phyloP scores from a whole-genome alignment of 1,284 basidiomycete species.

The Mycena sp. region DNA sequence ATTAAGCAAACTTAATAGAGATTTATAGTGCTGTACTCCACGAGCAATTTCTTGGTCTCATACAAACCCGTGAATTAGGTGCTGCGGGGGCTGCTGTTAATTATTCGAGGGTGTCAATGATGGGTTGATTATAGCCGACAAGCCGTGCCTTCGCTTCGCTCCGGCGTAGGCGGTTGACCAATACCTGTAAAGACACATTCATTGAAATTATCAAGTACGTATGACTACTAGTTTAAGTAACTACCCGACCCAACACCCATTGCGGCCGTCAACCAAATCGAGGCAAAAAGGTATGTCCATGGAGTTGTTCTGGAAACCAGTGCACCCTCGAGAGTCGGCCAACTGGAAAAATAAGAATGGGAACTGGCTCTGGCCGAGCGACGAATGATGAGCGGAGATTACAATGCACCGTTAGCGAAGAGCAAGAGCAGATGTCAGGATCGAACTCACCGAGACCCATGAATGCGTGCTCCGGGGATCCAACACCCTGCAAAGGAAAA shows the following conservation, averaged over 20 bases:
- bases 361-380: no score
- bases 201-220: background rate
- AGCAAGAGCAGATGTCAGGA: no score
- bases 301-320: no score
- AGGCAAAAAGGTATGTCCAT: background rate
- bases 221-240: background rate
- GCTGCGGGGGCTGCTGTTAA: background rate
- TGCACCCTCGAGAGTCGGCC: no score
- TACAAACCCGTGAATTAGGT: background rate
- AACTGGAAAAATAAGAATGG: no score
- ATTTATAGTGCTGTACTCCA: no score
- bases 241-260: background rate
- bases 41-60: background rate
- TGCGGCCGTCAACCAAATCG: background rate
- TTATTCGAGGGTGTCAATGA: background rate
- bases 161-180: background rate
- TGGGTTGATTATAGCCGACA: no score
- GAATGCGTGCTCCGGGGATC: background rate
- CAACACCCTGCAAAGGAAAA: slow-evolving; percentile 1
- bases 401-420: no score
- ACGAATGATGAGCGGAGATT: no score
- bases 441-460: no score
- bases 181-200: background rate
- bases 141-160: background rate
- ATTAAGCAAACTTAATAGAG: no score